Conservation (phyloP, 352 stramenopile species). For the Phytophthora gonapodyides region DNA sequence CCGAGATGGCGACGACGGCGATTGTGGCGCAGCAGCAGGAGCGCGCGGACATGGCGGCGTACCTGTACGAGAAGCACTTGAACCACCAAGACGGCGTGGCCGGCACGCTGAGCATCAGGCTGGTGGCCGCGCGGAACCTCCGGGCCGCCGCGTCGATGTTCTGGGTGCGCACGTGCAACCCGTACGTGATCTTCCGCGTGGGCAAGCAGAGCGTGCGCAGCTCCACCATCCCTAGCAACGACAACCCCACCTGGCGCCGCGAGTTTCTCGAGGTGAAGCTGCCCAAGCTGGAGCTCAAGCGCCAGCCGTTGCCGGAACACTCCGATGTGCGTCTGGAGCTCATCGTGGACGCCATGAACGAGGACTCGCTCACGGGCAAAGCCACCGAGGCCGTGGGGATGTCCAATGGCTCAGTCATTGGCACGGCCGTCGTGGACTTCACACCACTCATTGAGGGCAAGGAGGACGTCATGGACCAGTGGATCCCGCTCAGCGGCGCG, state of each 20-base stretch:
- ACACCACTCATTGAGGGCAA: slow-evolving; percentile 75
- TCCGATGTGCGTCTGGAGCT: slow-evolving; percentile 77
- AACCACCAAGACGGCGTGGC: slow-evolving; percentile 74
- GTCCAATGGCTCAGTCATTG: slow-evolving; percentile 75
- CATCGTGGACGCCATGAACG: slow-evolving; percentile 82
- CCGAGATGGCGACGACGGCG: slow-evolving; percentile 34
- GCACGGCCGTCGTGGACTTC: slow-evolving; percentile 68
- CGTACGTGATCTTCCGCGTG: slow-evolving; percentile 85
- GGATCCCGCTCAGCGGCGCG: slow-evolving; percentile 69
- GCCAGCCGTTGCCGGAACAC: slow-evolving; percentile 57
- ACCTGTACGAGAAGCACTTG: slow-evolving; percentile 82
- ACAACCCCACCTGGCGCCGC: slow-evolving; percentile 77
- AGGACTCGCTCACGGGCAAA: slow-evolving; percentile 76
- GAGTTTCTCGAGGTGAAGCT: slow-evolving; percentile 81
- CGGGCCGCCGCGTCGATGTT: slow-evolving; percentile 79
- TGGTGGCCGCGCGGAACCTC: slow-evolving; percentile 75
- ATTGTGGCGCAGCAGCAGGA: slow-evolving; percentile 34
- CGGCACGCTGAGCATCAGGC: slow-evolving; percentile 69
- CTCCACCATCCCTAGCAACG: slow-evolving; percentile 69
- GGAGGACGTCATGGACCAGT: slow-evolving; percentile 80
- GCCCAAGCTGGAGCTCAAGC: slow-evolving; percentile 69
- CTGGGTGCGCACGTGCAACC: slow-evolving; percentile 81
- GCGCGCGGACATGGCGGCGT: slow-evolving; percentile 56
- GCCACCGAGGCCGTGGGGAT: slow-evolving; percentile 83
- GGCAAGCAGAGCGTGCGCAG: slow-evolving; percentile 72